Evolutionary conservation across 441 rosid species (phyloP), one percentile per base, ranked within the genome.

Genomic region (Populus hybrid): DNA sequence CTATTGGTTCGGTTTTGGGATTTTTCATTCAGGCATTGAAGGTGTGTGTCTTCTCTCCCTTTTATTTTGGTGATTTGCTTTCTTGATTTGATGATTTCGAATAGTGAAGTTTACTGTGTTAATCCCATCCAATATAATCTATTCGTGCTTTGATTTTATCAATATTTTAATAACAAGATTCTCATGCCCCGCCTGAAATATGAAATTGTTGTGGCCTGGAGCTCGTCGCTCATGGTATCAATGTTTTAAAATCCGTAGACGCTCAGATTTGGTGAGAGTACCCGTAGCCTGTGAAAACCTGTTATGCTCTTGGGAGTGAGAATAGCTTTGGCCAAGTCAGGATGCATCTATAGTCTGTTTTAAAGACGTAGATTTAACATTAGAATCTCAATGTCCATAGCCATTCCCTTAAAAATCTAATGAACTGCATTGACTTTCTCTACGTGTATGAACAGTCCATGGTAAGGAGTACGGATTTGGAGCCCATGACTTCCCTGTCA

Each of bases 11-110:
- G 98, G 99, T 9, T 89, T 93, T 46, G 99, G 99, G 72, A 91
- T 96, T 28, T 96, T 93, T 81, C 98, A 96, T 90, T 93, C 98
- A 6, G 99, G 98, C 26, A 85, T 96, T 80, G 92, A 96, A 84
- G 98, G 99, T 92, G 57, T 18, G 68, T 74, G 4, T 28, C 16
- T 72, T 40, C 73, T 71, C 59, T 67, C 18, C 59, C 12, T 5
- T 28, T 10, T 30, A n/a, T 35, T 11, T 4, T 1, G 1, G 32
- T 8, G 7, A 10, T 28, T 6, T 10, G 9, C 2, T 24, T 21
- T 57, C 57, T 61, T 14, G 14, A 64, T 70, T 10, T 26, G 24
- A 10, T 30, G 8, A 26, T n/a, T 66, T 14, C 10, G 8, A 74
- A 23, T 77, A 70, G 0, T 54, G 61, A 54, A 54, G 61, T 18